Base-by-base conservation (phyloP, 129 eudicot genomes). In the Centrapalus pauciflorus region DNA sequence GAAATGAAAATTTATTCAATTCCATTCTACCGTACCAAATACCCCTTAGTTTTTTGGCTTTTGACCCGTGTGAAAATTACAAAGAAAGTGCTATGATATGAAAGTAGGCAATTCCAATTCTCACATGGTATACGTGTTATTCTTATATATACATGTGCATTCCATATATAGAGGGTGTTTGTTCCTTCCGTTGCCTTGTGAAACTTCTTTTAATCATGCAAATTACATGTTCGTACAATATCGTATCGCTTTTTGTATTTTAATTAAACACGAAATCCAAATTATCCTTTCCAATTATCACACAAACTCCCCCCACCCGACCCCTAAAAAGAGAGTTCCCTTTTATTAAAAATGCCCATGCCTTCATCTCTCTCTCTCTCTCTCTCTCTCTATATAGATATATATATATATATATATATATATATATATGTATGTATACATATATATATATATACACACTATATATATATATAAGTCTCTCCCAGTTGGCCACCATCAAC, bases 401-500 rank as follows among this genome's bases (percentile, higher is more conserved):
- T 2, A 48, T 16, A 48, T 0, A 48, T 19, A 48, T 48, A 16
- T 48, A 19, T 14, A 17, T 14, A n/a, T 11, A 11, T 40, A 11
- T 40, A 10, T 9, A n/a, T 61, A 20, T 32, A 10, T 19, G 0
- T 61, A 24, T 62, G 30, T 24, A 23, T 38, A 28, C 40, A 12
- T 34, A 5, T 41, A 41, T 69, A 8, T 55, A 1, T 27, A 7
- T 8, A 56, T 26, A 32, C 34, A 32, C 54, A 41, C 71, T 74
- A 74, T 74, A 52, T 48, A 45, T n/a, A n/a, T n/a, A 32, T 52
- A 64, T 41, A 27, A 24, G 55, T 41, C 28, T 35, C 61, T 66
- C 46, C 74, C 49, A 75, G 3, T 75, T 75, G 68, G 46, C 67
- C n/a, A 67, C 43, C 43, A 66, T 75, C 63, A 66, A 56, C 51